Conservation (phyloP, 805 yeast species). For the Saccharomycopsis synnaedendra region DNA sequence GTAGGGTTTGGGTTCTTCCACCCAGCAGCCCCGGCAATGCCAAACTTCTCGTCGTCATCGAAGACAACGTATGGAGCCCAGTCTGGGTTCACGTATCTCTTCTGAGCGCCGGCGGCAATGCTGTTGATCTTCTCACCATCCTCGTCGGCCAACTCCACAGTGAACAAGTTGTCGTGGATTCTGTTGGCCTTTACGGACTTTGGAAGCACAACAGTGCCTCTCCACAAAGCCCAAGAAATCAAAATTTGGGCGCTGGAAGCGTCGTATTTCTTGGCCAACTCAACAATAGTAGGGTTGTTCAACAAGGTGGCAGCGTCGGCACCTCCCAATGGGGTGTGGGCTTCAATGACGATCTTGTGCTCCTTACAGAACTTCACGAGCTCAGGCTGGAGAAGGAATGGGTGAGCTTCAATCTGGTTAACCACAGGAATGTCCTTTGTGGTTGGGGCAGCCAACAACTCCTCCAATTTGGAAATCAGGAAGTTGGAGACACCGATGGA, state of each 20-base stretch:
- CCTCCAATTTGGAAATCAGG: constrained; percentile 39
- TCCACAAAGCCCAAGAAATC: constrained; percentile 39
- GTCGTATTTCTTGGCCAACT: constrained; percentile 32
- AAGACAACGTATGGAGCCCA: constrained; percentile 17
- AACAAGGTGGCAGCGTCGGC: constrained; percentile 43
- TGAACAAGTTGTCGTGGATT: constrained; percentile 28
- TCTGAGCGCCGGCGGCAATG: constrained; percentile 21
- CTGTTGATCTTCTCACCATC: constrained; percentile 24
- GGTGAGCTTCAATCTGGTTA: constrained; percentile 72
- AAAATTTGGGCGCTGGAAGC: constrained; percentile 32
- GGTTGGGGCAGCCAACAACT: constrained; percentile 36
- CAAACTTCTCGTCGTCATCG: constrained; percentile 17
- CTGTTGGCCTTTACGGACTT: constrained; percentile 35
- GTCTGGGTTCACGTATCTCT: constrained; percentile 27
- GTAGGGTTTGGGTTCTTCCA: constrained; percentile 17
- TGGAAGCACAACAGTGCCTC: constrained; percentile 40
- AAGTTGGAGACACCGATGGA: constrained; percentile 76
- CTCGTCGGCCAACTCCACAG: constrained; percentile 25
- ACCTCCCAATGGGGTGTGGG: constrained; percentile 76
- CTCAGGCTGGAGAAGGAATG: constrained; percentile 54
- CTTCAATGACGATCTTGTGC: constrained; percentile 50
- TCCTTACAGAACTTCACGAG: constrained; percentile 39
- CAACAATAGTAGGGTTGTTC: constrained; percentile 29
- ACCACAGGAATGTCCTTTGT: constrained; percentile 51
- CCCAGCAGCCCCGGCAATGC: constrained; percentile 12